phyloP scores from a whole-genome alignment of 345 rosid species.

The Hevea brasiliensis region DNA sequence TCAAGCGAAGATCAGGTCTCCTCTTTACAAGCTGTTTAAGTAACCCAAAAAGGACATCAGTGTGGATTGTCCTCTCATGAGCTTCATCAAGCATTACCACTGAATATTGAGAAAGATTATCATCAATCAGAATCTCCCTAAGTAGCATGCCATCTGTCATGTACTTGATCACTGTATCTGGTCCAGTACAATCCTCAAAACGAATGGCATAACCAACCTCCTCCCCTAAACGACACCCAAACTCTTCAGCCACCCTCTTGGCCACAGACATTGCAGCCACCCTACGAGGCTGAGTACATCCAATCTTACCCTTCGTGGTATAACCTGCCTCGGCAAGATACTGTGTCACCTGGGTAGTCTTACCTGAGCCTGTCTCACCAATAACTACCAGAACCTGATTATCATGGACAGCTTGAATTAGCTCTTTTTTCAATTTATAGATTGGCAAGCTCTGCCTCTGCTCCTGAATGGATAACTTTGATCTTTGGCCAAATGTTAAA shows the following conservation, averaged over 20 bases:
- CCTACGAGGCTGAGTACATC: slow-evolving; percentile 88
- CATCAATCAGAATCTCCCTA: slow-evolving; percentile 70
- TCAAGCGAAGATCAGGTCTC: slow-evolving; percentile 69
- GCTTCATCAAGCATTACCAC: slow-evolving; percentile 82
- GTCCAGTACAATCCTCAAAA: slow-evolving; percentile 87
- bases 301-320: slow-evolving; percentile 76
- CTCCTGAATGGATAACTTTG: slow-evolving; percentile 92
- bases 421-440: slow-evolving; percentile 83
- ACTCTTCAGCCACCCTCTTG: slow-evolving; percentile 90
- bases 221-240: slow-evolving; percentile 84
- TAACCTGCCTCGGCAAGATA: slow-evolving; percentile 84
- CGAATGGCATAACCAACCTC: slow-evolving; percentile 91
- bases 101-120: slow-evolving; percentile 60
- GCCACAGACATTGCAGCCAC: slow-evolving; percentile 93
- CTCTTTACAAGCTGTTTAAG: slow-evolving; percentile 68
- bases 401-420: slow-evolving; percentile 85
- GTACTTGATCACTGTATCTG: slow-evolving; percentile 85
- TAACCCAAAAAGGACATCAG: slow-evolving; percentile 76
- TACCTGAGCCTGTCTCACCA: slow-evolving; percentile 89
- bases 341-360: slow-evolving; percentile 88
- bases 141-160: slow-evolving; percentile 91
- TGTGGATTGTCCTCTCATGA: slow-evolving; percentile 76
- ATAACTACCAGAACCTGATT: slow-evolving; percentile 84
- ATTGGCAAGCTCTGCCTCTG: slow-evolving; percentile 92
- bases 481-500: slow-evolving; percentile 79